Conservation (phyloP, 116 monocot species). For the Papilionanthe hybrid region DNA sequence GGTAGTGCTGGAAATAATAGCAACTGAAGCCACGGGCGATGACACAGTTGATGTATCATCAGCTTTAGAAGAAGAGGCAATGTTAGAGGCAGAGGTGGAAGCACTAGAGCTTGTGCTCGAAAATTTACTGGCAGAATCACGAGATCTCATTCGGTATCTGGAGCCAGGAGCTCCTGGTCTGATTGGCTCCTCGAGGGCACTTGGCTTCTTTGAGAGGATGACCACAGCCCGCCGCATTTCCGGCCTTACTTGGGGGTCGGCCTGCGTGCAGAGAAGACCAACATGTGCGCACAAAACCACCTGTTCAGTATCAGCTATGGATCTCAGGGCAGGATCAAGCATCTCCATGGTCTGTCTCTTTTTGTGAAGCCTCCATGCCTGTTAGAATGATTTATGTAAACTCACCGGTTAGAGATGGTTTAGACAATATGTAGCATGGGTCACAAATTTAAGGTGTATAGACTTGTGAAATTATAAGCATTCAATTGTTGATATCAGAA, state of each 20-base stretch:
- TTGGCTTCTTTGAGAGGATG: slow-evolving; percentile 53
- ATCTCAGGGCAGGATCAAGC: slow-evolving; percentile 40
- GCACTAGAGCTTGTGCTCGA: slow-evolving; percentile 10
- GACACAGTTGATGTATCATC: slow-evolving; percentile 4
- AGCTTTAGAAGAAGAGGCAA: slow-evolving; percentile 14
- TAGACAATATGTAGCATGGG: too few species aligned
- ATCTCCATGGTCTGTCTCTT: slow-evolving; percentile 40
- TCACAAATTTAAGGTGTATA: too few species aligned
- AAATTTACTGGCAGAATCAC: slow-evolving; percentile 5
- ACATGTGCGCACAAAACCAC: slow-evolving; percentile 53
- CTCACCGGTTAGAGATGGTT: not conserved
- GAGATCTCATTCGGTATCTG: slow-evolving; percentile 28
- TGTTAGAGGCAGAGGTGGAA: slow-evolving; percentile 22
- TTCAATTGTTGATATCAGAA: too few species aligned
- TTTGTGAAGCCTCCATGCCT: slow-evolving; percentile 67
- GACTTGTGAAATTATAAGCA: too few species aligned
- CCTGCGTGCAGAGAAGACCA: slow-evolving; percentile 67
- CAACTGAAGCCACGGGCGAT: not conserved
- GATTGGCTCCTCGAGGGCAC: slow-evolving; percentile 47
- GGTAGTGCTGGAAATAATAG: not conserved
- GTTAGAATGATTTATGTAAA: not conserved
- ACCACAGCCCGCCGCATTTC: slow-evolving; percentile 61
- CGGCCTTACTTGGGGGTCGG: slow-evolving; percentile 63
- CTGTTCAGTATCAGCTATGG: slow-evolving; percentile 36
- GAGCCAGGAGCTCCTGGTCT: slow-evolving; percentile 51